These are phyloP conservation scores for Torulaspora pretoriensis DNA, from an alignment of 1,139 yeast species.

Conservation along the genomic window DNA sequence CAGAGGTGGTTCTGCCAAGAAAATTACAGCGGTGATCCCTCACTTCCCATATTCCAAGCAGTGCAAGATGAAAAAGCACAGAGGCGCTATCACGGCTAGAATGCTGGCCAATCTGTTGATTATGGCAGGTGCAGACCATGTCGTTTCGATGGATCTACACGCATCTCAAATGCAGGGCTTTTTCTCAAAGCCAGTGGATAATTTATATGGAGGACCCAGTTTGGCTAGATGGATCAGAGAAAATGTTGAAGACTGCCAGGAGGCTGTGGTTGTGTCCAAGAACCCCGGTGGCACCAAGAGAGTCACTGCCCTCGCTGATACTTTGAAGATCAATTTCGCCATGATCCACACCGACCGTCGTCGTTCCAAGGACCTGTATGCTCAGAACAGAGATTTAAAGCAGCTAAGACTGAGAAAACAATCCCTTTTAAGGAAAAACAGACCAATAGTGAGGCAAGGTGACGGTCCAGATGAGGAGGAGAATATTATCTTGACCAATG, in stretches of 20 bases:
- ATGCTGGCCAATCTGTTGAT: constrained; percentile 93
- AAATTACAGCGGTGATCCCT: constrained; percentile 95
- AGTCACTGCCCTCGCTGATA: constrained; percentile 95
- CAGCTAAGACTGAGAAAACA: constrained; percentile 39
- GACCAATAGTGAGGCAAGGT: constrained; percentile 39
- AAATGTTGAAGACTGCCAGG: constrained; percentile 75
- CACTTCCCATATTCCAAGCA: constrained; percentile 97
- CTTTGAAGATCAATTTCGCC: constrained; percentile 91
- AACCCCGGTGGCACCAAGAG: constrained; percentile 99
- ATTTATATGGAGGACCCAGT: constrained; percentile 93
- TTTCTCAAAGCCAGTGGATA: constrained; percentile 94
- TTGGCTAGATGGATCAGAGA: constrained; percentile 95
- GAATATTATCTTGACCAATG: constrained; percentile 64
- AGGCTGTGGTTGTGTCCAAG: constrained; percentile 85
- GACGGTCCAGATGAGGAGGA: constrained; percentile 59
- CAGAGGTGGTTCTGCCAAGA: constrained; percentile 94
- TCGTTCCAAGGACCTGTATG: constrained; percentile 70
- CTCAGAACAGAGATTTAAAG: constrained; percentile 37
- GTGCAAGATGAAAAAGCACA: constrained; percentile 94
- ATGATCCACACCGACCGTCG: constrained; percentile 98
- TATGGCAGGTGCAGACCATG: constrained; percentile 99
- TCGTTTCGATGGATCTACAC: constrained; percentile 95
- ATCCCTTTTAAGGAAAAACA: constrained; percentile 37
- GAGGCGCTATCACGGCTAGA: constrained; percentile 99
- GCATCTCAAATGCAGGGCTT: constrained; percentile 99